These are phyloP conservation scores for Trametes maxima DNA, from an alignment of 768 basidiomycete genomes.

Conservation along the genomic window DNA sequence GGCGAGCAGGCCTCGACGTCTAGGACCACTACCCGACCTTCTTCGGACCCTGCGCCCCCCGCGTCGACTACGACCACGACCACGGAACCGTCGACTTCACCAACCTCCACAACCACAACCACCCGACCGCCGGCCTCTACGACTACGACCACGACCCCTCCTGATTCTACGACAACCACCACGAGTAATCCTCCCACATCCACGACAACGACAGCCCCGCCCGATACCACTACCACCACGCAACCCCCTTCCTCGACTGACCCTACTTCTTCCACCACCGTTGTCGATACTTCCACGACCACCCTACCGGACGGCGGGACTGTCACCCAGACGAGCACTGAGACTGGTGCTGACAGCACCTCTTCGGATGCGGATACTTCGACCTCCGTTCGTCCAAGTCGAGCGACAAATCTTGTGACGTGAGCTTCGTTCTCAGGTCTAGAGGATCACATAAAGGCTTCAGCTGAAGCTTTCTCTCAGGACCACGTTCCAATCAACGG, in stretches of 20 bases:
- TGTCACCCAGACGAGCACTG: background rate
- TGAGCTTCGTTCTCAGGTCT: background rate
- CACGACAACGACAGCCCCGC: conserved; percentile 17
- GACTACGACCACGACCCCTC: conserved; percentile 14
- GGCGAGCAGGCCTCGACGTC: background rate
- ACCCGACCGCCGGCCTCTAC: conserved; percentile 21
- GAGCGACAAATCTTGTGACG: conserved; percentile 6
- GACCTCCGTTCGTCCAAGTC: background rate
- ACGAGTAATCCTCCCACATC: conserved; percentile 9
- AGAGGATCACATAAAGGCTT: no score
- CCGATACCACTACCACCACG: conserved; percentile 10
- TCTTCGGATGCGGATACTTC: background rate
- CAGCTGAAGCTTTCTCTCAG: conserved; percentile 34
- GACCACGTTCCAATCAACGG: conserved; percentile 53
- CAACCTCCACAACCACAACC: conserved; percentile 4
- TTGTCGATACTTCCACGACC: background rate
- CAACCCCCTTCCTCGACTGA: conserved; percentile 1
- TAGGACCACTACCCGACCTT: background rate
- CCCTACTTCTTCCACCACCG: background rate
- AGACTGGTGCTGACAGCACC: background rate
- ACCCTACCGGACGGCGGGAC: background rate
- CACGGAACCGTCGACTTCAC: conserved; percentile 1
- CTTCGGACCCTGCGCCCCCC: conserved; percentile 4
- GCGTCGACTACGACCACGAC: conserved; percentile 8
- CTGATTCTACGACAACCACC: conserved; percentile 16